Conservation (phyloP, 2,329 filamentous ascomycete species). For the Trichophyton simii region DNA sequence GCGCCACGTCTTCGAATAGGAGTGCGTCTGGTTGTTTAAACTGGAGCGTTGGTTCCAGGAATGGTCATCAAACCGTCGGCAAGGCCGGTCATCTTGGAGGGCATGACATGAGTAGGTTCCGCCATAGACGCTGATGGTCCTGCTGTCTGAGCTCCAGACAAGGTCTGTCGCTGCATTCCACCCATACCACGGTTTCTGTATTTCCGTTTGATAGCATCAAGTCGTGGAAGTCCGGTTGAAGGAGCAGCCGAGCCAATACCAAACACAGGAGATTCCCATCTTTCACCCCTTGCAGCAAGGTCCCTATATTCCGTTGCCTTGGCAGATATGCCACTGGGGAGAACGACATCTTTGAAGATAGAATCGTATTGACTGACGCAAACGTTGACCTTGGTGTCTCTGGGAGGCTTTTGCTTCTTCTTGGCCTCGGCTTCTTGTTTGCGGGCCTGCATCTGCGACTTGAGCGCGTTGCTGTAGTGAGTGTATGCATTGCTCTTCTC, state of each 20-base stretch:
- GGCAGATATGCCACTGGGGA: constrained; percentile 78
- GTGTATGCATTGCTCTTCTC: constrained; percentile 72
- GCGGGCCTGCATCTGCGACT: constrained; percentile 60
- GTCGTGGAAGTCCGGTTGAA: constrained; percentile 56
- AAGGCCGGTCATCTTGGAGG: not conserved
- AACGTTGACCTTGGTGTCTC: constrained; percentile 64
- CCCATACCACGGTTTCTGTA: constrained; percentile 11
- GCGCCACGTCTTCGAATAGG: too few relatives aligned
- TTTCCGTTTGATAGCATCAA: constrained; percentile 46
- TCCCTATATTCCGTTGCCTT: constrained; percentile 93
- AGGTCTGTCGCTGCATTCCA: not conserved
- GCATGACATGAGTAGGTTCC: not conserved
- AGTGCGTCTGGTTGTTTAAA: not conserved
- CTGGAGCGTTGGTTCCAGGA: constrained; percentile 1
- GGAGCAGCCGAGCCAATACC: constrained; percentile 65
- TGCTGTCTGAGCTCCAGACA: not conserved
- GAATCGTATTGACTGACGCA: constrained; percentile 80
- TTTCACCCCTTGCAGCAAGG: constrained; percentile 72
- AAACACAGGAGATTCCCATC: constrained; percentile 93
- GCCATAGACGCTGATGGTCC: not conserved
- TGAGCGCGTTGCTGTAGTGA: constrained; percentile 64
- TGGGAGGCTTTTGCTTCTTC: constrained; percentile 38
- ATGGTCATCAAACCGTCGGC: constrained; percentile 1
- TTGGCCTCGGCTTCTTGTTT: constrained; percentile 70
- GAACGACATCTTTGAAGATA: constrained; percentile 76